Evolutionary conservation across 2,329 filamentous ascomycete genomes (phyloP), one percentile per base, ranked within the genome.

Genomic region (Thelonectria discophora): DNA sequence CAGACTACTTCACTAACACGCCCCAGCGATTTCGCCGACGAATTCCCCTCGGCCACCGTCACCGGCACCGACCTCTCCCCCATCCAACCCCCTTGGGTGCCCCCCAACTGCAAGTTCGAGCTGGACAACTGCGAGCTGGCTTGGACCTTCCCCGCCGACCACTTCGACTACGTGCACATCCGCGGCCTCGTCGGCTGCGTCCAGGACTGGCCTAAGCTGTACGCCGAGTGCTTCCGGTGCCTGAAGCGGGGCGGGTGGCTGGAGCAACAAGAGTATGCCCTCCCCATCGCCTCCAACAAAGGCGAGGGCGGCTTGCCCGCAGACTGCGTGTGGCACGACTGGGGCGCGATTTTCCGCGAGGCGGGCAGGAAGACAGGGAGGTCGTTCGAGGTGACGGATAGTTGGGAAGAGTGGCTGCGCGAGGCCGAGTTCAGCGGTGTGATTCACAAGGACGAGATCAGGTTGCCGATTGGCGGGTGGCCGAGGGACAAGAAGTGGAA

Each of bases 151-250:
- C 53, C 43, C 10, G 54, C 46, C 10, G 55, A 63, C 52, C 72
- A 78, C 40, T 86, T 87, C 68, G 86, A 89, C 73, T 85, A 82
- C 66, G 83, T 90, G 60, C 87, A 89, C 71, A 82, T 84, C 3
- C 81, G 83, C 46, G 78, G 83, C 66, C 76, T 88, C 65, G 75
- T 81, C 2, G 86, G 86, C 43, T 81, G 81, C 60, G 81, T 88
- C 62, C 72, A 77, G 7, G 85, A 87, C 65, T 88, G 85, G 74
- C 78, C 80, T 34, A 77, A 79, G n/a, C 72, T 88, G 18, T 80
- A 88, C 63, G 72, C 74, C 42, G 81, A 84, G 61, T 74, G 81
- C 7, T 84, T 76, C 69, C 78, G 78, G 57, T 80, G 84, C 59
- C 76, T 87, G 13, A 82, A 82, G 64, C 86, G 86, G 0, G 86